Base-by-base conservation (phyloP, 2,329 filamentous ascomycete genomes). In the Fusarium proliferatum region DNA sequence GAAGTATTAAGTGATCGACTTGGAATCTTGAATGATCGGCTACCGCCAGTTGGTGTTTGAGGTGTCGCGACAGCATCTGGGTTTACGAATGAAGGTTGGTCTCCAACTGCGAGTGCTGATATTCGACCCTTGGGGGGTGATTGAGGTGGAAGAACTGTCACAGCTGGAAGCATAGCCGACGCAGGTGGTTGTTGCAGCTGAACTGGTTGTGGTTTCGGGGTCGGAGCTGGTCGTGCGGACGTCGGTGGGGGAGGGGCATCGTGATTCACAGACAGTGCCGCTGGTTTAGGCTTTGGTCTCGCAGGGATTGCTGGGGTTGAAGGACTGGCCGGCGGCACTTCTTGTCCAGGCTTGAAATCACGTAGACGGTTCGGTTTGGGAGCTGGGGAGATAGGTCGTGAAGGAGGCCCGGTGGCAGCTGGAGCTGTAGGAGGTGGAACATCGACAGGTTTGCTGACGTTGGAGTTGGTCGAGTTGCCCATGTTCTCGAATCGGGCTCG, bases 401-500 rank as follows among this genome's bases (percentile, higher is more conserved):
- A 76, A 23, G 78, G 73, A 53, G 79, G 73, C 45, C 72, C 61
- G 48, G 77, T 69, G 46, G 76, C 52, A 55, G 78, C 72, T 55
- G 77, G 65, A 46, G 74, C 49, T 19, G 78, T 73, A 60, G 77
- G 45, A 41, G 75, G 61, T 28, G 76, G 71, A 58, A 67, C 33
- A 61, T 77, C 72, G 60, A 57, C 49, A 57, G 71, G 63, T 63
- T 75, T 77, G 55, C 62, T 76, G 73, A 58, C 69, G 67, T 45
- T 77, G 34, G 46, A 55, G 61, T 61, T 72, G 56, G 62, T 57
- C 69, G 69, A 72, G 59, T 71, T 67, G 69, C 78, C 79, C 76
- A 96, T 90, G 79, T 92, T 94, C 85, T 96, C 94, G 81, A 96
- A 96, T 77, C 93, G 91, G 72, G 93, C 94, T 70, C 92, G 89